A percentile compares a stretch with the other conserved stretches of the same genome.
Evolutionary conservation across 352 stramenopile species (phyloP).

Genomic region (Blastocystis sp.): DNA sequence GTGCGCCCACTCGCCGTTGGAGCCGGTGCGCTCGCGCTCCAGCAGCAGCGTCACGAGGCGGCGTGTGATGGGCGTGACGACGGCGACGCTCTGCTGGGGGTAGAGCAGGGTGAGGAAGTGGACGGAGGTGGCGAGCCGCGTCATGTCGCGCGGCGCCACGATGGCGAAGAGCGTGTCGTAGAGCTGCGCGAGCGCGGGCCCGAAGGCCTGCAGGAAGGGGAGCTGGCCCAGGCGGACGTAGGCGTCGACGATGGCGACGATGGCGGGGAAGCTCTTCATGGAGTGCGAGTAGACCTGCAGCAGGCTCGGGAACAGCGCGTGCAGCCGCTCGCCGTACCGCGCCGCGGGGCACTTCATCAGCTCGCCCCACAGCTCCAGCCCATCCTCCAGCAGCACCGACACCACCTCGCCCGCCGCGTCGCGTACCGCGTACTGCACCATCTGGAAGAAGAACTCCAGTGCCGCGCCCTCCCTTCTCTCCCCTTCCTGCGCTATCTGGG

Average conservation of each 20-base stretch:
- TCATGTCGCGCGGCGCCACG: slow-evolving; percentile 16
- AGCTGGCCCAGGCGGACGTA: slow-evolving; percentile 14
- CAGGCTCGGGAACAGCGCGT: slow-evolving; percentile 8
- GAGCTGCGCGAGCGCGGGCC: not conserved
- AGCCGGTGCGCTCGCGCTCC: not conserved
- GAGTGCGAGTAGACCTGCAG: slow-evolving; percentile 19
- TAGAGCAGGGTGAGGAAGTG: slow-evolving; percentile 31
- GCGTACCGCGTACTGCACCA: slow-evolving; percentile 27
- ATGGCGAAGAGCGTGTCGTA: not conserved
- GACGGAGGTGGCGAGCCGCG: slow-evolving; percentile 26
- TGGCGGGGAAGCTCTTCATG: slow-evolving; percentile 38
- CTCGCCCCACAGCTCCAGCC: slow-evolving; percentile 31
- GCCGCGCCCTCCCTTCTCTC: too few relatives aligned
- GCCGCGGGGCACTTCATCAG: not conserved
- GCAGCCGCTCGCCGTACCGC: not conserved
- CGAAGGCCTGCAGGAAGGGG: slow-evolving; percentile 14
- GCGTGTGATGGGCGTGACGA: not conserved
- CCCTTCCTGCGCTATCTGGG: too few relatives aligned
- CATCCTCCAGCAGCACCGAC: slow-evolving; percentile 38
- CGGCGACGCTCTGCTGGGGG: not conserved
- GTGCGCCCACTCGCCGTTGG: not conserved
- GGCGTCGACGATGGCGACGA: slow-evolving; percentile 30
- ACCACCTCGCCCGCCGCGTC: not conserved
- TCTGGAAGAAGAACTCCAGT: not conserved
- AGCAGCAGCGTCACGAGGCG: not conserved